A percentile compares a stretch with the other conserved stretches of the same genome.
These are phyloP conservation scores for Echinochloa phyllopogon DNA, from an alignment of 176 grass and related monocot species.

Conservation along the genomic window DNA sequence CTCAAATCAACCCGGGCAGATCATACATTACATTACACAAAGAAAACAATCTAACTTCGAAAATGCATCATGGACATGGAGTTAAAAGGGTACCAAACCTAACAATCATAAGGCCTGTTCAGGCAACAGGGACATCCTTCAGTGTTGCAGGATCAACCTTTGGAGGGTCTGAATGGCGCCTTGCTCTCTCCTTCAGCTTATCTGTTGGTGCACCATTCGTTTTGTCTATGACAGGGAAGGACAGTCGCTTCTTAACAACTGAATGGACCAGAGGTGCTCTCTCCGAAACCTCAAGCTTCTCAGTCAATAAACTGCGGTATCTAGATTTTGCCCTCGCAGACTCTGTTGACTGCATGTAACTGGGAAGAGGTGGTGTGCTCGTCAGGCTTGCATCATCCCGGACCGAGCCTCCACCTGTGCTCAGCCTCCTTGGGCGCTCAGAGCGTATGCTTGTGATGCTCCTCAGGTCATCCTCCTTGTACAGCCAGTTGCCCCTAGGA, in stretches of 20 bases:
- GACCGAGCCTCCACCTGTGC: slow-evolving; percentile 62
- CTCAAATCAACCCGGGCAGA: slow-evolving; percentile 38
- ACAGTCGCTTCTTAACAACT: slow-evolving; percentile 71
- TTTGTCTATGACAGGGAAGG: slow-evolving; percentile 71
- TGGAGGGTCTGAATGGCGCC: slow-evolving; percentile 68
- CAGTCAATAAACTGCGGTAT: slow-evolving; percentile 52
- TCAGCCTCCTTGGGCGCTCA: slow-evolving; percentile 73
- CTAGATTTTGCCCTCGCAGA: slow-evolving; percentile 81
- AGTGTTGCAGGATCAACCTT: slow-evolving; percentile 68
- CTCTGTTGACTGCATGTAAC: slow-evolving; percentile 92
- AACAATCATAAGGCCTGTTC: slow-evolving; percentile 44
- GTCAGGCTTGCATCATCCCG: slow-evolving; percentile 80
- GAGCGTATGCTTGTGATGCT: slow-evolving; percentile 83
- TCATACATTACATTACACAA: slow-evolving; percentile 54
- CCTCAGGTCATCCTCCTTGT: slow-evolving; percentile 78
- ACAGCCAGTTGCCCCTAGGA: slow-evolving; percentile 59
- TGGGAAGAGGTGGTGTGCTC: slow-evolving; percentile 67
- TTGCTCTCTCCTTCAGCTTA: slow-evolving; percentile 45
- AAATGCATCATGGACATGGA: slow-evolving; percentile 21
- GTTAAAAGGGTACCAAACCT: slow-evolving; percentile 23
- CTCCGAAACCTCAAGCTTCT: slow-evolving; percentile 58
- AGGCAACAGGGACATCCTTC: slow-evolving; percentile 53
- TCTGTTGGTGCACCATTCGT: slow-evolving; percentile 14
- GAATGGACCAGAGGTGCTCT: slow-evolving; percentile 59
- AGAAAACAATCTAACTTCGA: slow-evolving; percentile 44